Evolutionary conservation across 371 early-diverging fungal species (phyloP).

Genomic region (Mortierella sp.): DNA sequence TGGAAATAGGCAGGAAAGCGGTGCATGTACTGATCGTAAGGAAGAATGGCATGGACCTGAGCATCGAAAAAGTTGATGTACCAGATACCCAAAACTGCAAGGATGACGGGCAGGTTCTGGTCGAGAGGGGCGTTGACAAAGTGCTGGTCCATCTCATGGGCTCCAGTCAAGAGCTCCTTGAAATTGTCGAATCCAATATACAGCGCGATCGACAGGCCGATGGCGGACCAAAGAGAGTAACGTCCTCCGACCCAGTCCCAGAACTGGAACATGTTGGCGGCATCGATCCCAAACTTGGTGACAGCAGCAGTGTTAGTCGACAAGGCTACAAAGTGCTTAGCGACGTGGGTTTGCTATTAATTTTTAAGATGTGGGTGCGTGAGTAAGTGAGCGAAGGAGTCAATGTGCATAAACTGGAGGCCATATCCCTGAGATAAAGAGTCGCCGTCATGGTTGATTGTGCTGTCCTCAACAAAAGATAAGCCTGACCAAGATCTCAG

Average conservation of each 20-base stretch:
- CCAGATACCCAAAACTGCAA: constrained; percentile 96
- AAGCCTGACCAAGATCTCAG: too few species aligned
- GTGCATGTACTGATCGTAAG: constrained; percentile 98
- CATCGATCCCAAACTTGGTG: constrained; percentile 92
- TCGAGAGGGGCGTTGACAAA: constrained; percentile 90
- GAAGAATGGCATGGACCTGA: constrained; percentile 96
- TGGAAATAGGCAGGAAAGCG: constrained; percentile 99
- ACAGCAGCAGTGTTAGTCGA: constrained; percentile 96
- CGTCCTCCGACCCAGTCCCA: constrained; percentile 99
- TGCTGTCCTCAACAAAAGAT: too few species aligned
- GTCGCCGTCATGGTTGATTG: background rate
- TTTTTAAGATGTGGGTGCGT: background rate
- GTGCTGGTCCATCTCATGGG: constrained; percentile 97
- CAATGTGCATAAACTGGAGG: too few species aligned
- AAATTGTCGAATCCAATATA: constrained; percentile 98
- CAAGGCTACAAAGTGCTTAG: constrained; percentile 99
- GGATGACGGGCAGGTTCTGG: constrained; percentile 93
- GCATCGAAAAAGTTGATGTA: constrained; percentile 98
- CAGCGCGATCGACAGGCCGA: constrained; percentile 96
- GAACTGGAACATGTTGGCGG: constrained; percentile 98
- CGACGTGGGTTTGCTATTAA: constrained; percentile 79
- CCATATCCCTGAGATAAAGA: too few species aligned
- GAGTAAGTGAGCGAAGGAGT: background rate
- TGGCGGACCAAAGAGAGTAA: constrained; percentile 99
- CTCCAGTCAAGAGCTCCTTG: constrained; percentile 91